Evolutionary conservation across 495 filamentous ascomycete species (phyloP), one percentile per base, ranked within the genome.

Genomic region (Penicillium bovifimosum): DNA sequence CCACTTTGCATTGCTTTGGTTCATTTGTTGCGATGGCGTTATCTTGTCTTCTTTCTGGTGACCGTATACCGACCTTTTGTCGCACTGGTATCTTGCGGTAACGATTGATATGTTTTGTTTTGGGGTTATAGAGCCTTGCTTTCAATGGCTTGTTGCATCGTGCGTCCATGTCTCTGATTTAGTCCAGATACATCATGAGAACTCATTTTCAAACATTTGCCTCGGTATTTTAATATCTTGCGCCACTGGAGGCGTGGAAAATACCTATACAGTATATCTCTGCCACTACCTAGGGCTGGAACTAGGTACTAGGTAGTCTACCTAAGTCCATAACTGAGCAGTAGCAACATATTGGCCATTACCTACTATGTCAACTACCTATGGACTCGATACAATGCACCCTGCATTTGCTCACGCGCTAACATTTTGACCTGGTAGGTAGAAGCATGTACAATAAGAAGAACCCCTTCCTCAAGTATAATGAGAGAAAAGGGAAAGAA

Each of bases 401-500:
- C 13, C 26, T 44, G 18, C 35, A 41, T 16, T 24, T 43, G 9
- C 32, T 27, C 17, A 28, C 34, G 20, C 41, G 35, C 45, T 53
- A 54, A 40, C 54, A 43, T 9, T 45, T 45, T 57, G 42, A 57
- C 54, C 60, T 63, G 47, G 46, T 53, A 59, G 47, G 46, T 53
- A 59, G 42, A 62, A 64, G 53, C 62, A 64, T 64, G 52, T 65
- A 65, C 59, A 62, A 58, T 52, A 55, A 54, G 9, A 35, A 52
- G 7, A 44, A 11, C 3, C 16, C 47, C n/a, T 28, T 13, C 34
- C 34, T 31, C 34, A 24, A 46, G 20, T 50, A 43, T 41, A 34
- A 9, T 45, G 53, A 49, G 17, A 36, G 36, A 42, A 31, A 40
- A 35, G 24, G 16, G 1, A 40, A 47, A 17, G 6, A 10, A 10